Percentiles rank a stretch among this genome's conserved stretches.
phyloP scores from a whole-genome alignment of 2,329 filamentous ascomycete species.

The Ophiostoma sp. region DNA sequence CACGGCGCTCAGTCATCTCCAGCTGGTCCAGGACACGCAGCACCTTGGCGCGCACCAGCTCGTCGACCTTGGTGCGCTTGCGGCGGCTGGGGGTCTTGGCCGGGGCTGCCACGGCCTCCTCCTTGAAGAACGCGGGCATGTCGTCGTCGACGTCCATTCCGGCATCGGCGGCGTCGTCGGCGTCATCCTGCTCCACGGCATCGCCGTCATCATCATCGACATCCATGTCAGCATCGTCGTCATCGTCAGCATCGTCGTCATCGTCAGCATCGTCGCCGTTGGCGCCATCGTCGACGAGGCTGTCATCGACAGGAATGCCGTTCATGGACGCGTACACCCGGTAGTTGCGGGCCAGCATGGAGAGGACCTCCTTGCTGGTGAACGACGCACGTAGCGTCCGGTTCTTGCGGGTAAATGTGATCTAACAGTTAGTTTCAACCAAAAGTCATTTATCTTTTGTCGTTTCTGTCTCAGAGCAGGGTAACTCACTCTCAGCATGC shows the following conservation, averaged over 20 bases:
- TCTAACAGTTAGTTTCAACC: slow-evolving; percentile 28
- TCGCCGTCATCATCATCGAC: slow-evolving; percentile 45
- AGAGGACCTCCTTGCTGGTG: slow-evolving; percentile 71
- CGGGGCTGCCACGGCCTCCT: slow-evolving; percentile 40
- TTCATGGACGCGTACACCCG: slow-evolving; percentile 85
- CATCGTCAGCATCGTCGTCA: no score
- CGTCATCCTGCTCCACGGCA: slow-evolving; percentile 41
- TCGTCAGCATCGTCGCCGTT: slow-evolving; percentile 38
- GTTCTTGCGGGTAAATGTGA: slow-evolving; percentile 82
- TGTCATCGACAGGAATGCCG: slow-evolving; percentile 70
- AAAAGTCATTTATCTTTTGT: slow-evolving; percentile 34
- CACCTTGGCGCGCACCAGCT: slow-evolving; percentile 82
- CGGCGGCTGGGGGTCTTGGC: slow-evolving; percentile 62
- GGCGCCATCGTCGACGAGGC: slow-evolving; percentile 39
- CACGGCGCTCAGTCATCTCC: slow-evolving; percentile 70
- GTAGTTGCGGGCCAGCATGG: slow-evolving; percentile 83
- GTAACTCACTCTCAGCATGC: slow-evolving; percentile 51
- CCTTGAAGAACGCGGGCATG: slow-evolving; percentile 78
- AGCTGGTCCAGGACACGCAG: slow-evolving; percentile 78
- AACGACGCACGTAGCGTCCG: slow-evolving; percentile 76
- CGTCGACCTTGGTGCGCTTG: slow-evolving; percentile 71
- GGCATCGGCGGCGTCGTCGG: slow-evolving; percentile 39
- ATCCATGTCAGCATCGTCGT: slow-evolving; percentile 41
- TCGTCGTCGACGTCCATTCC: slow-evolving; percentile 60
- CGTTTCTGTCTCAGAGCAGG: neutral